Base-by-base conservation (phyloP, 1,284 basidiomycete genomes). In the Fistulina hepatica region DNA sequence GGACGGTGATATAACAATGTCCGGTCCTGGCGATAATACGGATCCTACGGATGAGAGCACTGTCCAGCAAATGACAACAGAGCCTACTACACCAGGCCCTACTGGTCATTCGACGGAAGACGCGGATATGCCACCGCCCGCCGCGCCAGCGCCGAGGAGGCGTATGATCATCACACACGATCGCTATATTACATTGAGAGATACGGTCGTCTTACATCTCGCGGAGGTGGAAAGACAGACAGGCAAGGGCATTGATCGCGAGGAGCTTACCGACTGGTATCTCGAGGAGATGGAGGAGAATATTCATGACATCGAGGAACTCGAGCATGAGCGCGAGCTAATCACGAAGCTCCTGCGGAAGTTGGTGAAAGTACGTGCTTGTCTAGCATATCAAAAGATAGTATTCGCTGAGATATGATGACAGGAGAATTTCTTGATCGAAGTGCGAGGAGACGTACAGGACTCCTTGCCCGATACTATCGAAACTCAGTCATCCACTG, bases 181-280 rank as follows among this genome's bases (percentile, higher is more conserved):
- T 67, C 81, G 85, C 52, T 98, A 93, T 63, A 81, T 91, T 67
- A 76, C 80, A 42, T 73, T 98, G 47, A 90, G 92, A 63, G 88
- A 81, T 50, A 67, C 97, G 43, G 74, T 94, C 47, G 78, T 99
- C 9, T 56, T 94, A 37, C 81, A 92, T 50, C 67, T 99, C 12
- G 69, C 77, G 21, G 76, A 81, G 32, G 63, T 80, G 6, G 95
- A 99, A 63, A 16, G 22, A 21, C 69, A 74, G 7, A 73, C 77
- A 47, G 81, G 81, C 17, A 70, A 64, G 33, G 93, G 93, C 8
- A 63, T 95, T 17, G 84, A 91, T 54, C 71, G 81, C 34, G 86
- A 93, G 46, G 91, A 93, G 52, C 69, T 99, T 32, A 81, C 95
- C 44, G 88, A 95, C 57, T 95, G 92, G 92, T 98, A 97, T 57